Evolutionary conservation across 805 yeast genomes (phyloP), one percentile per base, ranked within the genome.

Genomic region (Cyberlindnera petersonii): DNA sequence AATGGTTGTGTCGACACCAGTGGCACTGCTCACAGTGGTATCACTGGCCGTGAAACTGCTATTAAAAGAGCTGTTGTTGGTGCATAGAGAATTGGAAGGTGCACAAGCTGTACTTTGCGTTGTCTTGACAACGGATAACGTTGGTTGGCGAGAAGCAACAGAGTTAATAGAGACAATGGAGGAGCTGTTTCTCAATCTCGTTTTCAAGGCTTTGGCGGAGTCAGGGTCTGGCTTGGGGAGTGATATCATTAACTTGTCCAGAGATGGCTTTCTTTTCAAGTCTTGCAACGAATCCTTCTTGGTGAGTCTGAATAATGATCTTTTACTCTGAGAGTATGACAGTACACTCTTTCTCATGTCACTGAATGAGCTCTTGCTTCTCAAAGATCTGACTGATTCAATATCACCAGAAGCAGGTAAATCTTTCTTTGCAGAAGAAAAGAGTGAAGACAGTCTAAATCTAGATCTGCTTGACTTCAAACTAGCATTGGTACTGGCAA

Each of bases 221-320:
- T 68, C 69, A 26, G 71, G 72, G 40, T 72, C 75, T 6, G 82
- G 79, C 36, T 40, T 49, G 1, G 86, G 86, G 40, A 75, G 58
- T 4, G 85, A 78, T 13, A 79, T 79, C 60, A 64, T 65, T 7
- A 63, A 51, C 40, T 64, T 65, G 37, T 60, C 65, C 32, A 59
- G 24, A 6, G 49, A 35, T 18, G 44, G 42, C 16, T 43, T 43
- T 19, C 36, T 39, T 29, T 50, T 51, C 19, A 53, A 35, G 21
- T 55, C 57, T n/a, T 37, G 47, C 0, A 49, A 31, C 4, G 57
- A 50, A 5, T 52, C 56, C 36, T 50, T 53, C 37, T 47, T 52
- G 4, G 43, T 44, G 32, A 55, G 31, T 42, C 50, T 35, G 30
- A 50, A 44, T 16, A 55, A 42, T 7, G 47, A 39, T 24, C 49